Percentiles rank a stretch among this genome's conserved stretches.
These are phyloP conservation scores for Stephania japonica DNA, from an alignment of 164 flowering plant species.

Conservation along the genomic window DNA sequence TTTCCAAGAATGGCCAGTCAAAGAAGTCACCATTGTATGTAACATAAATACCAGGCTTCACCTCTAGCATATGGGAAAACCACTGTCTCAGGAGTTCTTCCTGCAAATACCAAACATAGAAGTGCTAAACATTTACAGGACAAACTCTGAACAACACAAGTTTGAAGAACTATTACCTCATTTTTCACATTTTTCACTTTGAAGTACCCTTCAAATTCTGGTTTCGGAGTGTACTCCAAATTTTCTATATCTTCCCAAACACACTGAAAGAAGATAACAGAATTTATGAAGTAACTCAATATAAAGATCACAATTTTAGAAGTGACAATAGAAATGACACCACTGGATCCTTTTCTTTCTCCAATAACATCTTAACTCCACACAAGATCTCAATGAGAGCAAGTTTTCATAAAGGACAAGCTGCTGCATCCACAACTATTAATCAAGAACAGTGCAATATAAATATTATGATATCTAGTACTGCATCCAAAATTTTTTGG, in stretches of 20 bases:
- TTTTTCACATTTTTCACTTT: constrained; percentile 79
- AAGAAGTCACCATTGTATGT: constrained; percentile 96
- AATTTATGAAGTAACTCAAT: background rate
- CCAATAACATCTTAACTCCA: too few relatives aligned
- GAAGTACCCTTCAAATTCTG: constrained; percentile 90
- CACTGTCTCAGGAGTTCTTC: constrained; percentile 71
- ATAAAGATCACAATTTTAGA: background rate
- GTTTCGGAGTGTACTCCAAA: constrained; percentile 97
- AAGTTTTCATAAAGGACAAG: too few relatives aligned
- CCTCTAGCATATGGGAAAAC: constrained; percentile 92
- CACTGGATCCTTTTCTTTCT: too few relatives aligned
- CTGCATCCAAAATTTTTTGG: too few relatives aligned
- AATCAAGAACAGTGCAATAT: too few relatives aligned
- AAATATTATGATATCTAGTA: too few relatives aligned
- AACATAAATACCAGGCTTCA: constrained; percentile 96
- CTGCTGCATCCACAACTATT: too few relatives aligned
- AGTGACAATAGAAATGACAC: too few relatives aligned
- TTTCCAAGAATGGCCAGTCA: constrained; percentile 98
- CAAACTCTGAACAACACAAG: background rate
- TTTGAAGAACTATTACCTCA: constrained; percentile 51
- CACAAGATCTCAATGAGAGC: too few relatives aligned
- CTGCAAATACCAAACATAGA: constrained; percentile 35
- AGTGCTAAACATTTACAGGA: background rate
- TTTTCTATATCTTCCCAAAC: constrained; percentile 94
- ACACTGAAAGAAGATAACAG: constrained; percentile 49